Evolutionary conservation across 108 stramenopile species (phyloP).

Genomic region (Phaeodactylum tricornutum): DNA sequence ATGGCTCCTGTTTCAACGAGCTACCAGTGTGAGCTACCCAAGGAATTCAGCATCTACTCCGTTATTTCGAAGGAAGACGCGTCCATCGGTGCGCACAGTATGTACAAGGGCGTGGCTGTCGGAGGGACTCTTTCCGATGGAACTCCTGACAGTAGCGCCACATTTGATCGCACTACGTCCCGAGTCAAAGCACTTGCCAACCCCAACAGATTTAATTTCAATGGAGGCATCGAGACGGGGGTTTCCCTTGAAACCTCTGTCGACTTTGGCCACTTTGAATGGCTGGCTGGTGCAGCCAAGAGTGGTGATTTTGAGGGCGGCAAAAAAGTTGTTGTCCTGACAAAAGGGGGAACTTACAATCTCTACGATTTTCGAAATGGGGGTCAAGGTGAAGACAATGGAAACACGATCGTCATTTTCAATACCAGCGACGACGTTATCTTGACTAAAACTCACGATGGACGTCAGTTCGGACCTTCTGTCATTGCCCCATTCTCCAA

Average conservation of each 20-base stretch:
- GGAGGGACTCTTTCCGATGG: constrained; percentile 1
- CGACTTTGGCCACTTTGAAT: constrained; percentile 5
- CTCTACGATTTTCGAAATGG: background rate
- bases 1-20: too few species aligned
- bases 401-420: constrained; percentile 7
- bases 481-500: constrained; percentile 18
- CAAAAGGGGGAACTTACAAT: constrained; percentile 5
- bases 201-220: constrained; percentile 1
- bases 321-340: constrained; percentile 1
- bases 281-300: background rate
- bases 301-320: background rate
- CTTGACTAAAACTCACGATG: constrained; percentile 3
- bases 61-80: constrained; percentile 5
- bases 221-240: background rate
- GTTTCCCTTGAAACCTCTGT: background rate
- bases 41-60: too few species aligned
- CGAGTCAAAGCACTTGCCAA: constrained; percentile 1
- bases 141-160: background rate
- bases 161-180: background rate
- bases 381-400: constrained; percentile 1
- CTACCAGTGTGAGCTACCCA: too few species aligned
- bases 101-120: constrained; percentile 11
- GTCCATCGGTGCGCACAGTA: constrained; percentile 7
- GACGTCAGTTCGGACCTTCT: constrained; percentile 12
- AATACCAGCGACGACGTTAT: constrained; percentile 6